Percentiles rank a stretch among this genome's conserved stretches.
Conservation (phyloP, 352 stramenopile species). For the Globisporangium rhizosaccharum region DNA sequence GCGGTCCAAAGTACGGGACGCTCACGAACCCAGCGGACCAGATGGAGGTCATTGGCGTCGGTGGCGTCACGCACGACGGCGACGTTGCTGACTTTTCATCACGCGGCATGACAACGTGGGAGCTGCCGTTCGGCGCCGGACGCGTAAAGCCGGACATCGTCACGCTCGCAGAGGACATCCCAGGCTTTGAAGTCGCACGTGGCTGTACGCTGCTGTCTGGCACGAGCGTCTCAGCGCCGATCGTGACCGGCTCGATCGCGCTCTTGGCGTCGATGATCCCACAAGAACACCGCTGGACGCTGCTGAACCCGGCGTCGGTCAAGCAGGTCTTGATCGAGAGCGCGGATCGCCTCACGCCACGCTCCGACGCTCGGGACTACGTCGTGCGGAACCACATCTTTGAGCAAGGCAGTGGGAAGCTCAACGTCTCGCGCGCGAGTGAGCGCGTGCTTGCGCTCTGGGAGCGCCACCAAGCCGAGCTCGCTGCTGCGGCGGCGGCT, state of each 20-base stretch:
- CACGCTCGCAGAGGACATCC: conserved; percentile 59
- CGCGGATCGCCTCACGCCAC: conserved; percentile 36
- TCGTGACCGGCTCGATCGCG: conserved; percentile 71
- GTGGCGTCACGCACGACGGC: conserved; percentile 48
- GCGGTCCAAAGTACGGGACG: conserved; percentile 78
- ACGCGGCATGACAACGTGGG: conserved; percentile 83
- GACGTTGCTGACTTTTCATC: conserved; percentile 78
- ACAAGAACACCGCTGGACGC: conserved; percentile 36
- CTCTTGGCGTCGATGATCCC: conserved; percentile 73
- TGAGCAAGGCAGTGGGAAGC: conserved; percentile 72
- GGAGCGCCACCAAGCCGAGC: conserved; percentile 21
- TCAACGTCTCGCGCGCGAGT: conserved; percentile 65
- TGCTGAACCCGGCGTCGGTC: conserved; percentile 62
- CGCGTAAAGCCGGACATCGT: conserved; percentile 85
- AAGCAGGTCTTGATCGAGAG: conserved; percentile 67
- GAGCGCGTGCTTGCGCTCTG: conserved; percentile 36
- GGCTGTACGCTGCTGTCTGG: conserved; percentile 66
- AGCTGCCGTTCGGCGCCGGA: conserved; percentile 74
- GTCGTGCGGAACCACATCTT: conserved; percentile 75
- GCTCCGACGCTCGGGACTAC: conserved; percentile 25
- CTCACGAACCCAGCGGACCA: conserved; percentile 85
- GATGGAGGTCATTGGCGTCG: conserved; percentile 80
- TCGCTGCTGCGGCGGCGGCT: conserved; percentile 12
- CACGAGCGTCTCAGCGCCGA: conserved; percentile 81
- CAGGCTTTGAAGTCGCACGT: conserved; percentile 42